Evolutionary conservation across 1,284 basidiomycete species (phyloP).

Genomic region (Leccinum subatratum): DNA sequence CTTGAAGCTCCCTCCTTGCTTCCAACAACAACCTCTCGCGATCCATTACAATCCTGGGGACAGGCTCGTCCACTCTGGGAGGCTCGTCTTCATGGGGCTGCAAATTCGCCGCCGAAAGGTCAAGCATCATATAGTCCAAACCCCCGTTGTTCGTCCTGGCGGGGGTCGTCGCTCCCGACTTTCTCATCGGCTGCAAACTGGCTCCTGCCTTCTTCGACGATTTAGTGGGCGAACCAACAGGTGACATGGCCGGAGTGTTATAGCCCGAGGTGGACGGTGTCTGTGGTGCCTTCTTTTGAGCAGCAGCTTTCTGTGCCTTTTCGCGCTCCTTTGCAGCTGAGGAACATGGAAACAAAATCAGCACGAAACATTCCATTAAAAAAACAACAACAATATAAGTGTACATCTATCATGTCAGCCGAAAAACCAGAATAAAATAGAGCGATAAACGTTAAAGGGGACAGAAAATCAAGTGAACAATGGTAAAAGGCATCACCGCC

Average conservation of each 20-base stretch:
- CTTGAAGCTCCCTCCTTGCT: conserved; percentile 55
- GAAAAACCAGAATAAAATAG: conserved; percentile 30
- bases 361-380: conserved; percentile 37
- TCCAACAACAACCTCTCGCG: conserved; percentile 85
- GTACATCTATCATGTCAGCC: conserved; percentile 37
- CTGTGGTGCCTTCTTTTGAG: conserved; percentile 42
- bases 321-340: conserved; percentile 73
- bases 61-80: conserved; percentile 46
- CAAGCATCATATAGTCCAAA: conserved; percentile 56
- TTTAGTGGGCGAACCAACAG: conserved; percentile 30
- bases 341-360: conserved; percentile 38
- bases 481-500: conserved; percentile 32
- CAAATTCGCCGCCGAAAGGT: conserved; percentile 74
- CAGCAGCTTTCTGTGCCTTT: conserved; percentile 57
- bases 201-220: conserved; percentile 36
- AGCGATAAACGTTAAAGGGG: conserved; percentile 20
- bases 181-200: conserved; percentile 38
- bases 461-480: conserved; percentile 23
- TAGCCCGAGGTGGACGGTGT: conserved; percentile 31
- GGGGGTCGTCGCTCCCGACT: conserved; percentile 25
- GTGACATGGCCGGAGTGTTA: conserved; percentile 40
- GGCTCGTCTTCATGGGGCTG: conserved; percentile 43
- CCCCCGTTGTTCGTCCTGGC: conserved; percentile 23
- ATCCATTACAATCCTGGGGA: conserved; percentile 66
- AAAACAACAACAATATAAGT: conserved; percentile 36